Evolutionary conservation across 2,329 filamentous ascomycete genomes (phyloP).

Genomic region (Aspergillus fumigatus): DNA sequence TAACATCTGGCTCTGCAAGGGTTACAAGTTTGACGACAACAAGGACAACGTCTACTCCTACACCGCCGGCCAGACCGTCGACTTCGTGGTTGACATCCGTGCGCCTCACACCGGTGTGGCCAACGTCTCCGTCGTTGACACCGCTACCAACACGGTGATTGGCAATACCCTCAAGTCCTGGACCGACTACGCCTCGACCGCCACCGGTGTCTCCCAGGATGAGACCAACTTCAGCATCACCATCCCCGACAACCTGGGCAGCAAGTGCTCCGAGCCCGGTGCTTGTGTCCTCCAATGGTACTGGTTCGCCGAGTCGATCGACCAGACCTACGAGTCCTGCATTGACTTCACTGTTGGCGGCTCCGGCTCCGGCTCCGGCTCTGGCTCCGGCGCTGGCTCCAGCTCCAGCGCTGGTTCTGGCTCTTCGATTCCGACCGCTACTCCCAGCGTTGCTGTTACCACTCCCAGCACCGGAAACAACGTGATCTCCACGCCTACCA

Average conservation of each 20-base stretch:
- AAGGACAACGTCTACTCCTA: slow-evolving; percentile 49
- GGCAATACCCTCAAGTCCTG: slow-evolving; percentile 31
- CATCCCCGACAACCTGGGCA: slow-evolving; percentile 25
- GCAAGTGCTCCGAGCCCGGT: slow-evolving; percentile 24
- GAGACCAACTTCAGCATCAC: slow-evolving; percentile 30
- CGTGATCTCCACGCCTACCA: slow-evolving; percentile 7
- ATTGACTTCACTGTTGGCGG: slow-evolving; percentile 29
- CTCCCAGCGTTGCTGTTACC: slow-evolving; percentile 12
- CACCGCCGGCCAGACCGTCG: slow-evolving; percentile 43
- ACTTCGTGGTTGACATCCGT: slow-evolving; percentile 42
- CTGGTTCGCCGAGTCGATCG: slow-evolving; percentile 30
- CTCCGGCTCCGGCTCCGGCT: slow-evolving; percentile 12
- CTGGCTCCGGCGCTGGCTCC: too few species aligned
- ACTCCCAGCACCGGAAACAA: slow-evolving; percentile 9
- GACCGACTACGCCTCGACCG: slow-evolving; percentile 28
- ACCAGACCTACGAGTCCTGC: slow-evolving; percentile 35
- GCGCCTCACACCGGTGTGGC: slow-evolving; percentile 47
- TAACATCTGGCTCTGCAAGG: slow-evolving; percentile 55
- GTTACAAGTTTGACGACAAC: slow-evolving; percentile 55
- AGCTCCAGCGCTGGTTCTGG: slow-evolving; percentile 9
- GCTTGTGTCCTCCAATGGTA: slow-evolving; percentile 35
- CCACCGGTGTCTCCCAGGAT: slow-evolving; percentile 21
- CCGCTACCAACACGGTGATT: slow-evolving; percentile 38
- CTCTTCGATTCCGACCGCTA: slow-evolving; percentile 6
- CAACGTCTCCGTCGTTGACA: slow-evolving; percentile 49